A percentile compares a stretch with the other conserved stretches of the same genome.
Conservation (phyloP, 2,329 filamentous ascomycete species). For the Magnaporthiopsis incrustans region DNA sequence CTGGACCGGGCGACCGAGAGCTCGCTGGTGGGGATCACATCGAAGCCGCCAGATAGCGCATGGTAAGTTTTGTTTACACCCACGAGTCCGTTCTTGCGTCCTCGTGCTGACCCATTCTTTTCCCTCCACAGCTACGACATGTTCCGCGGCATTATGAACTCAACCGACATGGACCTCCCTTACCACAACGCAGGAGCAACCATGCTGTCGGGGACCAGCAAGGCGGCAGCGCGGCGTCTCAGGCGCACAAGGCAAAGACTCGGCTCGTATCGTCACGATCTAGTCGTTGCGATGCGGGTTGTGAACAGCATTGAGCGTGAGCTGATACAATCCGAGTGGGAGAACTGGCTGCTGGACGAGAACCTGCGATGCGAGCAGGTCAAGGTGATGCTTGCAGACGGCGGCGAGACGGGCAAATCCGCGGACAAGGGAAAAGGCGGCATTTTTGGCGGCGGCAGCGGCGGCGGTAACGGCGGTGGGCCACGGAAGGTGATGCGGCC, state of each 20-base stretch:
- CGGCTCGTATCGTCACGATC: conserved; percentile 77
- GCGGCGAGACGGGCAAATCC: conserved; percentile 7
- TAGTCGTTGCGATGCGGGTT: conserved; percentile 82
- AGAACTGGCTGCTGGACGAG: conserved; percentile 83
- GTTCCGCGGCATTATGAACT: conserved; percentile 51
- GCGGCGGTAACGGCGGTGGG: conserved; percentile 11
- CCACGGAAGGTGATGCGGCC: conserved; percentile 19
- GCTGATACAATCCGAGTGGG: conserved; percentile 81
- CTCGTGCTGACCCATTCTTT: not conserved
- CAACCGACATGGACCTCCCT: conserved; percentile 49
- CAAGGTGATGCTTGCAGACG: conserved; percentile 31
- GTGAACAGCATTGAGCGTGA: conserved; percentile 86
- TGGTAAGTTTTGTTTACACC: conserved; percentile 28
- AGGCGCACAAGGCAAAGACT: conserved; percentile 76
- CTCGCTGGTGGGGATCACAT: conserved; percentile 21
- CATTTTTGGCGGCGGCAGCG: conserved; percentile 8
- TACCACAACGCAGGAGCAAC: conserved; percentile 43
- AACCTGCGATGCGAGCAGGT: conserved; percentile 63
- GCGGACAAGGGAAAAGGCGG: conserved; percentile 10
- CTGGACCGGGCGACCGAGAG: conserved; percentile 55
- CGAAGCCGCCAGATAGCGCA: conserved; percentile 38
- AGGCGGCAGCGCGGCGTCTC: conserved; percentile 54
- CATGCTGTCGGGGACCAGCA: conserved; percentile 39
- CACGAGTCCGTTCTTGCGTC: not conserved
- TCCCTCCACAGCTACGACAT: conserved; percentile 41